Evolutionary conservation across 805 yeast species (phyloP), one percentile per base, ranked within the genome.

Genomic region (Suhomyces prunicola): DNA sequence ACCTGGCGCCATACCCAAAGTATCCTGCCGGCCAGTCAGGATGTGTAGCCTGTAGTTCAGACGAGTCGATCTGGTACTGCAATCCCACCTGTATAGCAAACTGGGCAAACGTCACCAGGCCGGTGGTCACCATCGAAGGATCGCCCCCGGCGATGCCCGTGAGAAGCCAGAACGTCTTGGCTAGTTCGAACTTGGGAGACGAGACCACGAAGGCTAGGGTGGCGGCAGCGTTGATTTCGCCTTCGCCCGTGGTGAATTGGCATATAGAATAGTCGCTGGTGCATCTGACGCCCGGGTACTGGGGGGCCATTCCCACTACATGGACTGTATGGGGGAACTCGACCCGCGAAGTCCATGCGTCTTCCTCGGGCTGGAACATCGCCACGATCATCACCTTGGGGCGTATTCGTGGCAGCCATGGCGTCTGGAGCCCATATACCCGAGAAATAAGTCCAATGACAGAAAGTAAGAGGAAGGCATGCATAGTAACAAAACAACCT

Each of bases 131-230:
- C 57, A 69, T 63, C 41, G 71, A 57, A 33, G 88, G 88, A 57
- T 81, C 78, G 50, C 84, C 82, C 54, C 88, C 88, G 6, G 83
- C 87, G 62, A 84, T 85, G 63, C 89, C 89, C 22, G 85, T 83
- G 54, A 83, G 69, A 57, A 84, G 57, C 73, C 82, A 85, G 72
- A 82, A 84, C 44, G 88, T 82, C 60, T 79, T 75, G 41, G 82
- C 64, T 47, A 85, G 74, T 61, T 85, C 86, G 56, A 85, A 84
- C 53, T 72, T 59, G 36, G 86, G 82, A 50, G 75, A 73, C 62
- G 82, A 70, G 6, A 78, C 64, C 57, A 85, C 66, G 6, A 88
- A 84, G 40, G 80, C 74, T 51, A 84, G 62, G 17, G 87, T 72
- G 23, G 83, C 57, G 12, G 88, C 88, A 33, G 88, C 88, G 60